Evolutionary conservation across 2,329 filamentous ascomycete species (phyloP), one percentile per base, ranked within the genome.

Genomic region (Aureobasidium subglaciale): DNA sequence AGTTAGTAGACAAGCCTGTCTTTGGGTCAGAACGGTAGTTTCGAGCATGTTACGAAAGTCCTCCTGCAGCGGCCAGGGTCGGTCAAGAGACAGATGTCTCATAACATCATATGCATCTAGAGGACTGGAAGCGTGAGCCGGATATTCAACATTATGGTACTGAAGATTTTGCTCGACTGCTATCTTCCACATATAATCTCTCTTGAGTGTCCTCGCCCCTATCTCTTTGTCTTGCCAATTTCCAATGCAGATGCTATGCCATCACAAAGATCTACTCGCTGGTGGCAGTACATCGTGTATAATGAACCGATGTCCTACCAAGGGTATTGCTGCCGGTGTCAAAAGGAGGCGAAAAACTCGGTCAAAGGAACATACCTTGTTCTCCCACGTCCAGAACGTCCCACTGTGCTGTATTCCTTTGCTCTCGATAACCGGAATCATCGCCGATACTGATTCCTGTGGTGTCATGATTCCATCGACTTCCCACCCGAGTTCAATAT

Each of bases 341-440:
- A 57, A 58, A 37, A 22, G 15, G 18, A 10, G 5, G 3, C 15
- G 13, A n/a, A 7, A 15, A 24, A 18, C 27, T 22, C 2, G 9
- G 18, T 35, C 16, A 27, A 5, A 25, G 6, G n/a, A 25, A 37
- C 40, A 20, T 54, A 57, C 46, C 45, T 76, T 72, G 52, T 78
- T 73, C 60, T 81, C 73, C 70, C 74, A 81, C 6, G 77, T 79
- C 78, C 78, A 81, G 59, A 81, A 81, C 1, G 76, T 81, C 4
- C 78, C 78, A 58, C 71, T 78, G 46, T 80, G 72, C 58, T 71
- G 68, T 24, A 71, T 70, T 24, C 67, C 70, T 64, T 76, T 81
- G 59, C 69, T 75, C 58, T 72, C 70, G 56, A 81, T 78, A 1
- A 80, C 77, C 55, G 70, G 63, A 30, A 80, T 70, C 74, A 80